A percentile compares a stretch with the other conserved stretches of the same genome.
Conservation (phyloP, 2,329 filamentous ascomycete species). For the Epichloe amarillans region DNA sequence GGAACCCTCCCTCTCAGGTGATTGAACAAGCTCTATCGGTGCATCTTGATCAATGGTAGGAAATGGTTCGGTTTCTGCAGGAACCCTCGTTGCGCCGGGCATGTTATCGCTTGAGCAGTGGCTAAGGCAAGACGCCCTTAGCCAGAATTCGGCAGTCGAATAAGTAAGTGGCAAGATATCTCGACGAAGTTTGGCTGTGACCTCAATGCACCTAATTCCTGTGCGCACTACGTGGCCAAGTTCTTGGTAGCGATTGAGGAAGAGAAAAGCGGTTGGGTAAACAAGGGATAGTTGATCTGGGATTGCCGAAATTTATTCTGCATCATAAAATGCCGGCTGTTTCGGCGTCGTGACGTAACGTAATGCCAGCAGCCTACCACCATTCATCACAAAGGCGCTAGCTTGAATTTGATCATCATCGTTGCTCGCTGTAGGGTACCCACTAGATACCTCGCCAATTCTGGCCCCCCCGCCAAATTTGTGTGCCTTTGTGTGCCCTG, state of each 20-base stretch:
- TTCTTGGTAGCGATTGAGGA: not conserved
- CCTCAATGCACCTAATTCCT: no score
- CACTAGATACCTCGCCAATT: no score
- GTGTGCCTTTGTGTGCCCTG: no score
- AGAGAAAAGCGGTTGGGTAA: not conserved
- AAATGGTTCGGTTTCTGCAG: constrained; percentile 14
- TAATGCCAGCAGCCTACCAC: no score
- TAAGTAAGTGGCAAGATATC: not conserved
- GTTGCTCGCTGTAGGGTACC: no score
- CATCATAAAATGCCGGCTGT: not conserved
- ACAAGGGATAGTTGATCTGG: no score
- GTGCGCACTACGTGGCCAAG: no score
- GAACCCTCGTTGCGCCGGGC: constrained; percentile 2
- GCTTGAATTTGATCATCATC: no score
- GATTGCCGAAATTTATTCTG: not conserved
- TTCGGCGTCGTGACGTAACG: no score
- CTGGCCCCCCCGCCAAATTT: no score
- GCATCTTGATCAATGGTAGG: constrained; percentile 11
- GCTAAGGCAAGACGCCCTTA: not conserved
- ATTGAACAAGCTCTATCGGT: not conserved
- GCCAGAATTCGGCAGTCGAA: not conserved
- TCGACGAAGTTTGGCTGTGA: no score
- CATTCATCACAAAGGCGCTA: no score
- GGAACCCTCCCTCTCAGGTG: constrained; percentile 1
- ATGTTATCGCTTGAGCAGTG: not conserved